These are phyloP conservation scores for Blastocystis sp. DNA, from an alignment of 352 stramenopile species.

Conservation along the genomic window DNA sequence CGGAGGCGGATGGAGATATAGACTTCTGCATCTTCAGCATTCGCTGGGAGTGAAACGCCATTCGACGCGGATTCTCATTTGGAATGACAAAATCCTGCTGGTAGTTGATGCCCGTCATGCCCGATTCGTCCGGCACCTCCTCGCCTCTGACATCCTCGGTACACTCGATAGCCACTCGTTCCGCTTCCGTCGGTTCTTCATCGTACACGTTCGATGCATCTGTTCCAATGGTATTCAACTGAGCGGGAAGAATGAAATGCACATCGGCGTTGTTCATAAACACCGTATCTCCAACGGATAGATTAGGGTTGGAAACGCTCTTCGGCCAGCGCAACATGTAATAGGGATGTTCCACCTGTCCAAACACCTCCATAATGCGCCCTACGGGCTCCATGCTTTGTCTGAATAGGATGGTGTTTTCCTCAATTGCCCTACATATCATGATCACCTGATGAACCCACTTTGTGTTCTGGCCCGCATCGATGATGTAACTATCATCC, in stretches of 20 bases:
- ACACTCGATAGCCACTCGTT: slow-evolving; percentile 29
- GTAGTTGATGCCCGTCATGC: background rate
- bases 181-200: slow-evolving; percentile 33
- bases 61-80: background rate
- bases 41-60: too few species aligned
- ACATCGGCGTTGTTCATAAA: slow-evolving; percentile 16
- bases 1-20: background rate
- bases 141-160: slow-evolving; percentile 23
- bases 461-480: slow-evolving; percentile 35
- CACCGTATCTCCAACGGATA: background rate
- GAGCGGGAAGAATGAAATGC: slow-evolving; percentile 26
- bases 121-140: background rate
- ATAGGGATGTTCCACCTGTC: slow-evolving; percentile 42
- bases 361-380: slow-evolving; percentile 52
- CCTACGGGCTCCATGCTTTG: slow-evolving; percentile 2
- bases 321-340: slow-evolving; percentile 41
- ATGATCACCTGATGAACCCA: background rate
- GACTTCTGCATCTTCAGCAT: too few species aligned
- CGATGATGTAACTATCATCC: slow-evolving; percentile 3
- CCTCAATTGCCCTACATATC: slow-evolving; percentile 26
- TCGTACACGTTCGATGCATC: slow-evolving; percentile 39
- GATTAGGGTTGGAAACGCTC: background rate
- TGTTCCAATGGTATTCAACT: slow-evolving; percentile 21
- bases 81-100: slow-evolving; percentile 31
- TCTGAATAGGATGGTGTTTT: slow-evolving; percentile 26